Evolutionary conservation across 768 basidiomycete genomes (phyloP), one percentile per base, ranked within the genome.

Genomic region (Pulveroboletus sp.): DNA sequence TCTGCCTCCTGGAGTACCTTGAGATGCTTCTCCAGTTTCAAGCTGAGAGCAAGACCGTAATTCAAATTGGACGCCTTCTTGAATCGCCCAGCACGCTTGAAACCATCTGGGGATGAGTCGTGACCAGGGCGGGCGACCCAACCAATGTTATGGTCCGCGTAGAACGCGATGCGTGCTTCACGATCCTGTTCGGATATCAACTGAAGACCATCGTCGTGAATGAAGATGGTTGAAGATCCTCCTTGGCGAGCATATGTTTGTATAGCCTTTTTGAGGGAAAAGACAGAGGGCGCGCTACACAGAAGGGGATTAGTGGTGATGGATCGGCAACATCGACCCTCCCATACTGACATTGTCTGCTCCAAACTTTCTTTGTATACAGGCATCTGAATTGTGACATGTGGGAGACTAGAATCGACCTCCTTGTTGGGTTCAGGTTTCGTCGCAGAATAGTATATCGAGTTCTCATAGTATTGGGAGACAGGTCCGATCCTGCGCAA

Each of bases 51-150:
- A 9, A 78, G 71, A 7, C 80, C 89, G 53, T 86, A 93, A 66
- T 94, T 95, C 80, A 94, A 80, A 67, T 95, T 95, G 27, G 83
- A 85, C 2, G 91, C 91, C 65, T 95, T 95, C 76, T 95, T 95
- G 80, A 95, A 95, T 9, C 91, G 78, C 8, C 93, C 92, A 0
- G 86, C 66, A 28, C 73, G 69, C n/a, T 67, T 71, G 49, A 68
- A 68, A 5, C 62, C 68, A 14, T 26, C 43, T 1, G 54, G 47
- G 5, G 57, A 35, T 0, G 53, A 49, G 0, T 39, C 26, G 8
- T 84, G 80, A 47, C 61, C 66, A 0, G 82, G 82, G 31, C 82
- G 73, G 18, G 82, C 78, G 43, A 82, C 77, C 72, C 77, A 84
- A 15, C 76, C 83, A 39, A 83, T 79, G 49, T 73, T 76, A 59